phyloP scores from a whole-genome alignment of 371 early-diverging fungal species.

The Mortierella sp. region DNA sequence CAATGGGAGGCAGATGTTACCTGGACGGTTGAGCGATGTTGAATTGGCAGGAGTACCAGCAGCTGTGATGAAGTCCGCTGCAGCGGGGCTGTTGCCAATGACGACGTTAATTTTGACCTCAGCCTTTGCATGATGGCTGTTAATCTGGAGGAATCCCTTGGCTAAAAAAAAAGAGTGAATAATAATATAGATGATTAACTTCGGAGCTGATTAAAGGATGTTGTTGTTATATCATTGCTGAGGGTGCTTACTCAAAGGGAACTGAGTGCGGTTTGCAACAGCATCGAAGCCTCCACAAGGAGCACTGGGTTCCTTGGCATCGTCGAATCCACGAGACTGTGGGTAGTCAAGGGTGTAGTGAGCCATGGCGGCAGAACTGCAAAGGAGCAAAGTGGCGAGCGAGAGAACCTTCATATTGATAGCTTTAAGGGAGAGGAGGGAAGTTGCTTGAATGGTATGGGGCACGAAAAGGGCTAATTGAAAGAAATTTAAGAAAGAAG shows the following conservation, averaged over 20 bases:
- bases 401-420: conserved; percentile 41
- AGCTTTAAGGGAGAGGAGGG: background rate
- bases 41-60: conserved; percentile 50
- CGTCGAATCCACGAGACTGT: conserved; percentile 65
- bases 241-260: conserved; percentile 60
- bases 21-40: conserved; percentile 58
- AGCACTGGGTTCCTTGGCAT: conserved; percentile 61
- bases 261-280: conserved; percentile 56
- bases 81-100: conserved; percentile 58
- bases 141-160: conserved; percentile 65
- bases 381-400: conserved; percentile 42
- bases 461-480: background rate
- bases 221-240: background rate
- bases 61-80: conserved; percentile 50
- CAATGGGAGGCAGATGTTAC: conserved; percentile 59
- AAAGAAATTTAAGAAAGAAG: background rate
- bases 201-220: background rate
- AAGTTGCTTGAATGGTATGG: background rate
- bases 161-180: conserved; percentile 21
- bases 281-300: conserved; percentile 68
- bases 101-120: conserved; percentile 61
- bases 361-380: conserved; percentile 54
- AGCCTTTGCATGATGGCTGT: conserved; percentile 62
- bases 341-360: conserved; percentile 69
- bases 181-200: background rate